Base-by-base conservation (phyloP, 2,329 filamentous ascomycete genomes). In the Gremmenia infestans region DNA sequence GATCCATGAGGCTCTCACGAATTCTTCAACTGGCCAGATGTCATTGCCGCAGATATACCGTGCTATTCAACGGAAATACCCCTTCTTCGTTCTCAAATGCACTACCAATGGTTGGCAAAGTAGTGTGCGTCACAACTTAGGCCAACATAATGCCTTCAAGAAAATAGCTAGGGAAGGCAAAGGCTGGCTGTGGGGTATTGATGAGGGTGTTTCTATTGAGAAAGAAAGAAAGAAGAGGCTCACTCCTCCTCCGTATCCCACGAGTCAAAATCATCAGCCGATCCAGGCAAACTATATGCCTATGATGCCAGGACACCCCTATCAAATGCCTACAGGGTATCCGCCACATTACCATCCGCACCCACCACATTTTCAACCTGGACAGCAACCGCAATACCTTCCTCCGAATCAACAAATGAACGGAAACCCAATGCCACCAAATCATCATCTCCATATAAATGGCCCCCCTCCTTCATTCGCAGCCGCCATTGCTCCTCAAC, bases 41-140 rank as follows among this genome's bases (percentile, higher is more conserved):
- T 81, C 81, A 53, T 71, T 85, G 14, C 80, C 82, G 55, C 78
- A 82, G 57, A 83, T 85, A 50, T 85, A 85, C 67, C 76, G 77
- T 61, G 78, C 79, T 45, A 81, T 85, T 53, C 75, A 80, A 64
- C 76, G 76, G 54, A 78, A 77, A 56, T 83, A 81, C 63, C 81
- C 81, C 4, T 83, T 75, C 69, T 85, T 78, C 67, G 80, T 79
- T 59, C 77, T 82, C 64, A 73, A 73, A 56, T 75, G 74, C 14
- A 72, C 72, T 15, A 82, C 80, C 2, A 76, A 73, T 53, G 81
- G 81, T 22, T 85, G 81, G 81, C 81, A 85, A 63, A 83, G 80
- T 50, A 82, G 80, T 67, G 80, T 85, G n/a, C 74, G 81, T 36
- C 81, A 85, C 63, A 85, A 85, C 59, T 71, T 85, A n/a, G 76